Evolutionary conservation across 805 yeast species (phyloP).

Genomic region (Kodamaea hsintzibuensis): DNA sequence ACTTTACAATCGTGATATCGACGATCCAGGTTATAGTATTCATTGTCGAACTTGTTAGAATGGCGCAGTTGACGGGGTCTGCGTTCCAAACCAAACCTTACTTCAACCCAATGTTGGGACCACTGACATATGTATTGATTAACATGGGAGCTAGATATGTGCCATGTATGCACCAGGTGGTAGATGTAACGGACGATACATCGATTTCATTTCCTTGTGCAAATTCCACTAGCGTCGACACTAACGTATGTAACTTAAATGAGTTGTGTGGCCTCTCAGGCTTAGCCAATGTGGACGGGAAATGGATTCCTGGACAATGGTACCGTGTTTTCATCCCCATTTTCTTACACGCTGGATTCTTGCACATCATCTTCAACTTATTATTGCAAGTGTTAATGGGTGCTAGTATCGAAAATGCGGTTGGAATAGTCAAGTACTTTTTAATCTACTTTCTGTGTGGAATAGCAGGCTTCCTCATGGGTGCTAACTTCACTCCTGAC

Average conservation of each 20-base stretch:
- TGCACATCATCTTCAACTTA: slow-evolving; percentile 66
- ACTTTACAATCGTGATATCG: slow-evolving; percentile 43
- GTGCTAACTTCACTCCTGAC: slow-evolving; percentile 66
- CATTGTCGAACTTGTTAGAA: slow-evolving; percentile 57
- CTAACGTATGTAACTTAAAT: slow-evolving; percentile 56
- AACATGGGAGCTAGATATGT: slow-evolving; percentile 70
- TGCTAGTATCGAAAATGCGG: slow-evolving; percentile 52
- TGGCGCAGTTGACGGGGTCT: slow-evolving; percentile 61
- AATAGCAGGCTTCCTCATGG: slow-evolving; percentile 64
- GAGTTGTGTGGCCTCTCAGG: slow-evolving; percentile 66
- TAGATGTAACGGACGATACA: slow-evolving; percentile 49
- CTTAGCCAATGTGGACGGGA: slow-evolving; percentile 32
- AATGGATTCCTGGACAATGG: slow-evolving; percentile 59
- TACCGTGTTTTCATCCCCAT: slow-evolving; percentile 70
- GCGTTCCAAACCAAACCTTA: slow-evolving; percentile 69
- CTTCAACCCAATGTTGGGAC: slow-evolving; percentile 80
- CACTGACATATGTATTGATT: slow-evolving; percentile 64
- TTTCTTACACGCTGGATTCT: slow-evolving; percentile 71
- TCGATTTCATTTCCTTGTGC: slow-evolving; percentile 62
- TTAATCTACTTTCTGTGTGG: slow-evolving; percentile 63
- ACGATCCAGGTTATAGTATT: slow-evolving; percentile 55
- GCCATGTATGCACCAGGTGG: slow-evolving; percentile 64
- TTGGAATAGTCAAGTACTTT: slow-evolving; percentile 56
- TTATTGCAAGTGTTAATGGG: slow-evolving; percentile 64
- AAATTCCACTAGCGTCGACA: slow-evolving; percentile 54